Evolutionary conservation across 345 rosid species (phyloP), one percentile per base, ranked within the genome.

Genomic region (Boechera divaricarpa): DNA sequence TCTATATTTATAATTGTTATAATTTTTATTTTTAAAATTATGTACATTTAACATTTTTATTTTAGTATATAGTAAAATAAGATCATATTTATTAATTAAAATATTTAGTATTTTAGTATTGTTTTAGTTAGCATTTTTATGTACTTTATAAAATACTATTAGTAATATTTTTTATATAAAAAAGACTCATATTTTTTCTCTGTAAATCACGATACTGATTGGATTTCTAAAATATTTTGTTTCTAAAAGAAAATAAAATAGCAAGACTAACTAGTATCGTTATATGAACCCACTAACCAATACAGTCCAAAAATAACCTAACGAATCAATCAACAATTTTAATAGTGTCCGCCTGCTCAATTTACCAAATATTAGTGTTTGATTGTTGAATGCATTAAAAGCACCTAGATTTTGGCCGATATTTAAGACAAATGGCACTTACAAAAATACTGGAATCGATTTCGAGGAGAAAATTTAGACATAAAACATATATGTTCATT

Each of bases 371-470:
- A 44, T 44, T 67, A 24, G 16, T 38, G 49, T 21, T 68, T 54
- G 61, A 38, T 68, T 53, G 72, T 53, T 55, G 41, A 28, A 29
- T 39, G 53, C 63, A 28, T 69, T 69, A 10, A 10, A 18, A 2
- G 15, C 24, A 2, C 33, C 10, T 48, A 47, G n/a, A 5, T 5
- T 31, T n/a, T 16, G 45, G 29, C 44, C 7, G 3, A 36, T 8
- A 11, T 38, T 60, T 39, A 5, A 60, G 10, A 16, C 29, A 60
- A 10, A 5, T 60, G 42, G 26, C 44, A 16, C 28, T 47, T 48
- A 32, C 11, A 47, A 64, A 63, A 58, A 32, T 32, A 2, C 13
- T 44, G 13, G 68, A 58, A 58, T 33, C 26, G 29, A 3, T 12
- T 55, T 55, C 36, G 8, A 26, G 4, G 10, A 62, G 35, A 62